Evolutionary conservation across 768 basidiomycete species (phyloP).

Genomic region (Agaricus blazei): DNA sequence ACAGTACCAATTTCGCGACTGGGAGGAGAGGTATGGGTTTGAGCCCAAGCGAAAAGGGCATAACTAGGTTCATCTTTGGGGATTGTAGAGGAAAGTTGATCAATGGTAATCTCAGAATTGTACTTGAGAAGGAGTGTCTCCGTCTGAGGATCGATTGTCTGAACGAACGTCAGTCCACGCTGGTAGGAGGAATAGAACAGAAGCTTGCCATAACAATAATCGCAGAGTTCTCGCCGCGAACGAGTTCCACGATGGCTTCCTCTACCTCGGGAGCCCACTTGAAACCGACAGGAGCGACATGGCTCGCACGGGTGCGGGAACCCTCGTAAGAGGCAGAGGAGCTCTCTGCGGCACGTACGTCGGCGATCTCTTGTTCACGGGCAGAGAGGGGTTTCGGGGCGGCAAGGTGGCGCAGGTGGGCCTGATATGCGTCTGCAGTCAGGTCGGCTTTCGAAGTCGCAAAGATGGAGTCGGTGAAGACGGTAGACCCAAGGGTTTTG

Average conservation of each 20-base stretch:
- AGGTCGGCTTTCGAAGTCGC: constrained; percentile 70
- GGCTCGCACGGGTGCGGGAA: constrained; percentile 48
- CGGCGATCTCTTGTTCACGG: constrained; percentile 77
- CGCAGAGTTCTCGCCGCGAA: constrained; percentile 38
- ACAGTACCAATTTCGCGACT: constrained; percentile 58
- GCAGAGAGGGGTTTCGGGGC: constrained; percentile 82
- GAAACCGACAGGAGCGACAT: constrained; percentile 59
- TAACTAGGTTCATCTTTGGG: constrained; percentile 61
- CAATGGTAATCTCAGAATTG: constrained; percentile 31
- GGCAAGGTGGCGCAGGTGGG: constrained; percentile 63
- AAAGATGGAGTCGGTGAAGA: constrained; percentile 72
- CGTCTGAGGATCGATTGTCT: constrained; percentile 64
- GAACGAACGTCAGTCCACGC: background rate
- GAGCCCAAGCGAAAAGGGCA: constrained; percentile 65
- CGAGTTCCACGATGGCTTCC: constrained; percentile 58
- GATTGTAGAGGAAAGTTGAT: constrained; percentile 42
- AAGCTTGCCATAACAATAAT: constrained; percentile 62
- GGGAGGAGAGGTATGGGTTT: constrained; percentile 29
- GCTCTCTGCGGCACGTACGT: constrained; percentile 71
- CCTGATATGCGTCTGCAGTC: constrained; percentile 63
- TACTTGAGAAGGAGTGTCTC: constrained; percentile 53
- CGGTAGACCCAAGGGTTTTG: constrained; percentile 67
- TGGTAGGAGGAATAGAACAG: background rate
- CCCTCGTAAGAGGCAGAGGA: constrained; percentile 47
- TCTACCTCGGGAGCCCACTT: constrained; percentile 64